Evolutionary conservation across 768 basidiomycete species (phyloP).

Genomic region (Kwoniella sp.): DNA sequence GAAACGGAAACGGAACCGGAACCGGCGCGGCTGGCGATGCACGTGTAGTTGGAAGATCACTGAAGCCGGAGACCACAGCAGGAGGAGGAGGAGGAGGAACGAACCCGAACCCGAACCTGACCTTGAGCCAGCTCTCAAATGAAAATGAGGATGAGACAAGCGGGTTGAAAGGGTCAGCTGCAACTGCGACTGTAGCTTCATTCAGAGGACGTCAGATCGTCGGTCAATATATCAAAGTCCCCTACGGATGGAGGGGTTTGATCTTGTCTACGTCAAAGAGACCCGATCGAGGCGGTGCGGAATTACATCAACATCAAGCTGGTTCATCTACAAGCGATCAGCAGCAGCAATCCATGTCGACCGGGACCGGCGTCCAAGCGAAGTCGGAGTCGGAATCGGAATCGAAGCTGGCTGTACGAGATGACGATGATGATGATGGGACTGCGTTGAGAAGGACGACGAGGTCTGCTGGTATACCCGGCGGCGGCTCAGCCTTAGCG

Average conservation of each 20-base stretch:
- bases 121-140: too few species aligned
- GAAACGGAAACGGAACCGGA: too few species aligned
- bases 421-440: background rate
- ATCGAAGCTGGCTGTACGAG: background rate
- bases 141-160: too few species aligned
- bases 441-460: constrained; percentile 11
- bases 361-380: background rate
- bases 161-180: background rate
- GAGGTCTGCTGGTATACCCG: constrained; percentile 22
- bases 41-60: too few species aligned
- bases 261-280: constrained; percentile 27
- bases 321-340: background rate
- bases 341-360: background rate
- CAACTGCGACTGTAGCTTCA: constrained; percentile 21
- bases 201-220: constrained; percentile 44
- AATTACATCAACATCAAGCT: constrained; percentile 16
- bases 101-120: too few species aligned
- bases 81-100: too few species aligned
- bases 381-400: background rate
- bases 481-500: background rate
- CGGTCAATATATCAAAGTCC: constrained; percentile 36
- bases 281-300: constrained; percentile 30
- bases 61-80: too few species aligned
- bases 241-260: constrained; percentile 38
- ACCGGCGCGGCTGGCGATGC: too few species aligned